Evolutionary conservation across 2,329 filamentous ascomycete species (phyloP).

Genomic region (Exophiala calicioides): DNA sequence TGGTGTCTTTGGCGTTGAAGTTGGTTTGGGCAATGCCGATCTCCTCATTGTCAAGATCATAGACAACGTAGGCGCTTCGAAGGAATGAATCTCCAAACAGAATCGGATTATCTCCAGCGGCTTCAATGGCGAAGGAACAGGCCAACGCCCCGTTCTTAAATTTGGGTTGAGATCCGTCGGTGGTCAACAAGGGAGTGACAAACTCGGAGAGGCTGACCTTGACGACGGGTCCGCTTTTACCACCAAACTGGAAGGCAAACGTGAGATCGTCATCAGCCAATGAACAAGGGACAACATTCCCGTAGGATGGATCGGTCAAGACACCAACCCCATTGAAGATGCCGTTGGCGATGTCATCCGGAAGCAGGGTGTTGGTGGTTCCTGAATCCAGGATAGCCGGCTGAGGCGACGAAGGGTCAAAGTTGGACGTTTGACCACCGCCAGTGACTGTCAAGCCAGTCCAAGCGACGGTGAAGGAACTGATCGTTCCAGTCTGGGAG

Average conservation of each 20-base stretch:
- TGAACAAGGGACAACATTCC: slow-evolving; percentile 43
- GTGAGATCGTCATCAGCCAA: slow-evolving; percentile 46
- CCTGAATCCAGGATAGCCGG: slow-evolving; percentile 72
- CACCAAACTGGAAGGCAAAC: slow-evolving; percentile 56
- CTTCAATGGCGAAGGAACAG: slow-evolving; percentile 69
- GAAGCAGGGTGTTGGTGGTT: slow-evolving; percentile 71
- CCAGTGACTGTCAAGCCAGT: slow-evolving; percentile 36
- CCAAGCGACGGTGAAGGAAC: slow-evolving; percentile 46
- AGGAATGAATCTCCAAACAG: slow-evolving; percentile 75
- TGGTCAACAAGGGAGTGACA: slow-evolving; percentile 57
- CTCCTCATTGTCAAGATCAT: slow-evolving; percentile 70
- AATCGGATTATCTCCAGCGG: slow-evolving; percentile 56
- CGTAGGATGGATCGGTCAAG: slow-evolving; percentile 41
- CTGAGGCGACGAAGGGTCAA: slow-evolving; percentile 36
- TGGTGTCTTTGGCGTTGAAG: slow-evolving; percentile 17
- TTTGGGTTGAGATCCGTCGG: slow-evolving; percentile 49
- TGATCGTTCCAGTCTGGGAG: slow-evolving; percentile 56
- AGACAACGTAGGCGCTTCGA: slow-evolving; percentile 73
- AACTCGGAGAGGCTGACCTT: slow-evolving; percentile 52
- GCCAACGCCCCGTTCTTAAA: slow-evolving; percentile 58
- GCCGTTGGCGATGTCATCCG: slow-evolving; percentile 58
- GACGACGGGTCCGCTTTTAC: slow-evolving; percentile 36
- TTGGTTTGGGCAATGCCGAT: slow-evolving; percentile 69
- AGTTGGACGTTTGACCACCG: slow-evolving; percentile 38
- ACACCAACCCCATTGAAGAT: slow-evolving; percentile 60